A percentile compares a stretch with the other conserved stretches of the same genome.
These are phyloP conservation scores for Dalechampia spathulata DNA, from an alignment of 441 rosid genomes.

Conservation along the genomic window DNA sequence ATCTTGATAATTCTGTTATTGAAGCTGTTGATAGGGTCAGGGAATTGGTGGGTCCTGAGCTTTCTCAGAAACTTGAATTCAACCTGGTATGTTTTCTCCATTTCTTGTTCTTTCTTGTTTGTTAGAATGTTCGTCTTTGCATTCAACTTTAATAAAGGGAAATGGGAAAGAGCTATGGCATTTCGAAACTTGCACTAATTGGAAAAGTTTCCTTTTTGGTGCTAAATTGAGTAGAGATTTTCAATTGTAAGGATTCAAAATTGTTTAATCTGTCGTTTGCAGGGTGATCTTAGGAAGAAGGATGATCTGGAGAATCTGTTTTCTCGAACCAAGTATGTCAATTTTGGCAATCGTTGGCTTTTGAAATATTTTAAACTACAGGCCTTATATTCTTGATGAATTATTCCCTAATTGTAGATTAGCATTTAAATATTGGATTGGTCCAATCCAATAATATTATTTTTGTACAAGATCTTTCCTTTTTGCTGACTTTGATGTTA, in stretches of 20 bases:
- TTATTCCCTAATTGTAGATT: too few species aligned
- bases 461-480: background rate
- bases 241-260: background rate
- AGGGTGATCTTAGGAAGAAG: conserved; percentile 84
- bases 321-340: conserved; percentile 51
- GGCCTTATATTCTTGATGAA: background rate
- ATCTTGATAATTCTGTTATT: conserved; percentile 64
- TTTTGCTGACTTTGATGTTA: background rate
- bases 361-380: background rate
- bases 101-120: conserved; percentile 1
- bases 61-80: conserved; percentile 40
- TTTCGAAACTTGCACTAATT: too few species aligned
- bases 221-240: background rate
- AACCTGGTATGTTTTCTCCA: conserved; percentile 34
- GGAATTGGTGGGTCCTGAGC: conserved; percentile 61
- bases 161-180: too few species aligned
- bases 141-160: background rate
- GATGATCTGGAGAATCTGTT: conserved; percentile 69
- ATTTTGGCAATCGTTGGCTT: background rate
- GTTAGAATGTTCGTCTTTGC: background rate
- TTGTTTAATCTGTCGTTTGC: conserved; percentile 16
- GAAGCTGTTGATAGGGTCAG: conserved; percentile 56
- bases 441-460: background rate
- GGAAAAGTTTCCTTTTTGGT: too few species aligned
- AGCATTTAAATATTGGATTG: too few species aligned